Conservation (phyloP, 169 alveolate genomes). For the Plasmodium sp. region DNA sequence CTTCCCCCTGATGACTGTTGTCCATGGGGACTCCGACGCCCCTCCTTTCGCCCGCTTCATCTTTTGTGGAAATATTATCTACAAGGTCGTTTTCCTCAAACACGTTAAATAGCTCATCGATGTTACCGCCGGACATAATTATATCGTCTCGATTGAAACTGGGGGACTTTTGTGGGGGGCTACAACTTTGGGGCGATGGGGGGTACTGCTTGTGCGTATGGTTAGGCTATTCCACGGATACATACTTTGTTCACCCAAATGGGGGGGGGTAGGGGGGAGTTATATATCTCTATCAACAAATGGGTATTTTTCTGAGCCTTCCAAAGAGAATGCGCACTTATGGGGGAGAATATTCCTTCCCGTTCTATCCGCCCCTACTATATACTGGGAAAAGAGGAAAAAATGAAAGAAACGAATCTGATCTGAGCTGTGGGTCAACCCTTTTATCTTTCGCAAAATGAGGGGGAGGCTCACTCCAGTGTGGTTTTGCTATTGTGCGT, state of each 20-base stretch:
- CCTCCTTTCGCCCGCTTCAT: not conserved
- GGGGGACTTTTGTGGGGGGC: not conserved
- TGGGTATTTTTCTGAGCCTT: not conserved
- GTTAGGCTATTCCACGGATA: not conserved
- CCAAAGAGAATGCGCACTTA: too few species aligned
- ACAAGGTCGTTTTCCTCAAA: conserved; percentile 43
- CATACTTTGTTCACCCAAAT: not conserved
- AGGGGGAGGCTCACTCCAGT: not conserved
- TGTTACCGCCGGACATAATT: conserved; percentile 54
- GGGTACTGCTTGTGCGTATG: not conserved
- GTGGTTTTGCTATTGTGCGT: not conserved
- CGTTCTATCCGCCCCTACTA: not conserved
- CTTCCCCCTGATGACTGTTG: not conserved
- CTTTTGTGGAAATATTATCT: conserved; percentile 13
- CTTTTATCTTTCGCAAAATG: not conserved
- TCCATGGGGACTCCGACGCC: not conserved
- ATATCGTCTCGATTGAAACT: not conserved
- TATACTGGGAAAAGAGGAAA: not conserved
- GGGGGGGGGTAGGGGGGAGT: not conserved
- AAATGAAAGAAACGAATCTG: not conserved
- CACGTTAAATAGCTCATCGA: conserved; percentile 66
- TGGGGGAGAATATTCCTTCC: not conserved
- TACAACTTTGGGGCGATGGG: not conserved
- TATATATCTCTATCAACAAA: not conserved
- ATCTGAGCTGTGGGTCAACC: not conserved